phyloP scores from a whole-genome alignment of 768 basidiomycete species.

The Boletus huronensis region DNA sequence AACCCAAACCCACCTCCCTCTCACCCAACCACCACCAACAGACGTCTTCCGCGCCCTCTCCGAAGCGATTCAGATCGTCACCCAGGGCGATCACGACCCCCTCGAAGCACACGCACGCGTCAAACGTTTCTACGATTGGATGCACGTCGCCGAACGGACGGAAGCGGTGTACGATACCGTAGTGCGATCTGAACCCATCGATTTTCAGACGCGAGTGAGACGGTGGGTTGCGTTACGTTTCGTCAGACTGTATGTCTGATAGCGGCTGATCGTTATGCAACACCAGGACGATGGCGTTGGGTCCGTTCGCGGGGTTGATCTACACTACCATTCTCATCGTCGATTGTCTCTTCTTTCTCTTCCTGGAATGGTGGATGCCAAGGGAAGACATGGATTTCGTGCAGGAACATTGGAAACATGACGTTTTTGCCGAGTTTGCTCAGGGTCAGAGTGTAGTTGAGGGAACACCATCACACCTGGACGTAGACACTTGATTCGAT shows the following conservation, averaged over 20 bases:
- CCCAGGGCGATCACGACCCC: slow-evolving; percentile 69
- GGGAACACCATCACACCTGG: neutral
- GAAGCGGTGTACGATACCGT: slow-evolving; percentile 79
- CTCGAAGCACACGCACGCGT: slow-evolving; percentile 71
- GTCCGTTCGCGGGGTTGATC: slow-evolving; percentile 80
- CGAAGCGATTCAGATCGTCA: slow-evolving; percentile 71
- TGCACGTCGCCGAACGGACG: slow-evolving; percentile 70
- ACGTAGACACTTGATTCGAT: slow-evolving; percentile 1
- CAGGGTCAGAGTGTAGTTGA: neutral
- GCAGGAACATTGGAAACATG: slow-evolving; percentile 54
- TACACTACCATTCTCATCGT: slow-evolving; percentile 86
- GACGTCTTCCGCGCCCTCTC: slow-evolving; percentile 84
- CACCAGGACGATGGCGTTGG: slow-evolving; percentile 69
- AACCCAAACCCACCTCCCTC: neutral
- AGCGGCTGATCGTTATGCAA: neutral
- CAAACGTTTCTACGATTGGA: slow-evolving; percentile 85
- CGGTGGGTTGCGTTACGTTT: slow-evolving; percentile 45
- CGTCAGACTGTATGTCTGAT: neutral
- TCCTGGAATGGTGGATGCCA: slow-evolving; percentile 84
- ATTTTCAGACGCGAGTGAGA: slow-evolving; percentile 73
- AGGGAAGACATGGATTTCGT: slow-evolving; percentile 76
- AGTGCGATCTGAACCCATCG: slow-evolving; percentile 54
- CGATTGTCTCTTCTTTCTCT: slow-evolving; percentile 81
- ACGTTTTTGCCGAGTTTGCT: slow-evolving; percentile 21
- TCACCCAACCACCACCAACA: slow-evolving; percentile 25